Evolutionary conservation across 176 grass and related monocot species (phyloP), one percentile per base, ranked within the genome.

Genomic region (Musa beccarii): DNA sequence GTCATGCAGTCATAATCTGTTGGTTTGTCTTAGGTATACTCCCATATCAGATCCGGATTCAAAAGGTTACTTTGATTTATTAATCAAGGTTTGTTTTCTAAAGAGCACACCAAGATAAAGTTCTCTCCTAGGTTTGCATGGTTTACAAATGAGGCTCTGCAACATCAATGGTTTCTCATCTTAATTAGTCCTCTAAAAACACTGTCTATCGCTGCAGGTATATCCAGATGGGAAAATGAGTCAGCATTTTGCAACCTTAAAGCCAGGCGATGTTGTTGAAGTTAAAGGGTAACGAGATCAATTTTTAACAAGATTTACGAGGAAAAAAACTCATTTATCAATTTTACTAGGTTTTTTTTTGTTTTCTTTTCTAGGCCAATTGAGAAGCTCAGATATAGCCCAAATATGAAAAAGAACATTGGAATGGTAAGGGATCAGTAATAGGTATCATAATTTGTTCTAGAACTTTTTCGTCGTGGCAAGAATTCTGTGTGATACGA

Each of bases 321-420:
- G 25, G 15, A 19, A 14, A 63, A n/a, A 34, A 19, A 11, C 50
- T 63, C 22, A 53, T 53, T 51, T 54, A 4, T 52, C 7, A 21
- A 22, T 9, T 66, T 63, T 49, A 14, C 34, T 43, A 71, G 52
- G 22, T 23, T 53, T 10, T 51, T 78, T 84, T 71, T 71, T 11
- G 13, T 82, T 14, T 80, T 51, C 80, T 52, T 83, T 80, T 59
- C 10, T 79, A 98, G 90, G 83, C 95, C 95, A 59, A 91, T 98
- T 74, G 95, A 98, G 78, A 98, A 98, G 83, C 86, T 98, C 80
- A 91, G 82, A 87, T 98, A 98, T 85, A 98, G 78, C 75, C 90
- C 90, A 63, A 98, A 98, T 84, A 93, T 93, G 95, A 98, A 98
- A 85, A 98, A 75, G 79, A 79, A 98, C 68, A 98, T 98, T 81